Evolutionary conservation across 1,284 basidiomycete genomes (phyloP), one percentile per base, ranked within the genome.

Genomic region (Microbotryum saponariae): DNA sequence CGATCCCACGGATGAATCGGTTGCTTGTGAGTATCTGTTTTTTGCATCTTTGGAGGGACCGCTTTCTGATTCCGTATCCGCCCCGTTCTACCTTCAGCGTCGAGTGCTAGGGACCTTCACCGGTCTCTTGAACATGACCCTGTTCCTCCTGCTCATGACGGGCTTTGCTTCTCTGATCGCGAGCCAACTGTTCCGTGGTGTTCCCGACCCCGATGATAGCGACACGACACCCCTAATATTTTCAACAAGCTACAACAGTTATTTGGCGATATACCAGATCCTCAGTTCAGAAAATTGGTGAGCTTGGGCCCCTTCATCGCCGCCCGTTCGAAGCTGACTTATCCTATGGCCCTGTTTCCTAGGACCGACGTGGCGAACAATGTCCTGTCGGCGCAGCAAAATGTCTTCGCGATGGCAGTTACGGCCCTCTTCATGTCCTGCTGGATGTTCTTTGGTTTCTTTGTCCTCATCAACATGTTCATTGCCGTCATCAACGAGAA

Each of bases 401-500:
- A 84, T 1, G 81, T 83, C 27, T 78, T 97, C 45, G 80, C 86
- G 0, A 82, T 85, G 8, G 76, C 45, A 20, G 23, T 16, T 14
- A 25, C 57, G 68, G 62, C 67, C 58, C 44, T n/a, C 44, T 3
- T 6, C 31, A 18, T 55, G 21, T n/a, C 37, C 4, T 25, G 31
- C 49, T 20, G 29, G 51, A 18, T 52, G 31, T 18, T 31, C 29
- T 52, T 37, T 20, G 31, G 29, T 5, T 54, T 25, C 47, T 1
- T 93, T 78, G 91, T 97, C 71, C 81, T 97, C n/a, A 76, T 96
- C 60, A 92, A 97, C 72, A 90, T 97, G 86, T 97, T 97, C 79
- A 92, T 98, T 72, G 94, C 93, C 44, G 93, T 97, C 58, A 93
- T 98, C 80, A 92, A 96, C 75, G 93, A 97, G 58, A 97, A 96